Base-by-base conservation (phyloP, 23 red algal species). In the Gracilaria gracilis region DNA sequence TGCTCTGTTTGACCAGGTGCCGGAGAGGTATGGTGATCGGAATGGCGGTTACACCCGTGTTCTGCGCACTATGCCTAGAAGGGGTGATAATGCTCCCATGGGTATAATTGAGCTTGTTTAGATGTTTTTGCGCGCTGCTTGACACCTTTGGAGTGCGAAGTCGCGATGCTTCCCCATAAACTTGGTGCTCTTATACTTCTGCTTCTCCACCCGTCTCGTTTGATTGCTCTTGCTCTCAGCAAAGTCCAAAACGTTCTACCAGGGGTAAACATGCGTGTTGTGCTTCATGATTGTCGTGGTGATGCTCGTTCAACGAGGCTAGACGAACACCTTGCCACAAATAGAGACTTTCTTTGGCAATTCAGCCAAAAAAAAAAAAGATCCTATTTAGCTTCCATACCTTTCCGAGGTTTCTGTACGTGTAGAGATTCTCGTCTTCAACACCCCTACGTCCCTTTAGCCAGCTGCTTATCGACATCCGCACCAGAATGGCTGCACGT, bases 21-120 rank as follows among this genome's bases (percentile, higher is more conserved):
- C 97, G 38, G 97, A 99, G 32, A 82, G 97, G 34, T 99, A 99
- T 81, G 92, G 71, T 28, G 93, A 94, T 53, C 62, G 93, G 9
- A 94, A 96, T 81, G 97, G 97, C 33, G 97, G 97, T 44, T 99
- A 99, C 66, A 96, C 94, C 29, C 85, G 97, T 14, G 93, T 99
- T 25, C 66, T 94, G 67, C 81, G 88, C 35, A 94, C 97, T 24
- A 87, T 95, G 90, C 93, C 93, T 48, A 88, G 97, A 70, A 80
- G 82, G 67, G 97, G 97, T 29, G 97, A 99, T 84, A 99, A 99
- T 87, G 97, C 97, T 28, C 81, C 77, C 14, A 95, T 99, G 93
- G 97, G 86, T 38, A 81, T 94, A 25, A 96, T 99, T 87, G 93
- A 95, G 78, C 86, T 99, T 33, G 97, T 99, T 77, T 99, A 78